Conservation (phyloP, 495 filamentous ascomycete genomes). For the Xylaria intraflava region DNA sequence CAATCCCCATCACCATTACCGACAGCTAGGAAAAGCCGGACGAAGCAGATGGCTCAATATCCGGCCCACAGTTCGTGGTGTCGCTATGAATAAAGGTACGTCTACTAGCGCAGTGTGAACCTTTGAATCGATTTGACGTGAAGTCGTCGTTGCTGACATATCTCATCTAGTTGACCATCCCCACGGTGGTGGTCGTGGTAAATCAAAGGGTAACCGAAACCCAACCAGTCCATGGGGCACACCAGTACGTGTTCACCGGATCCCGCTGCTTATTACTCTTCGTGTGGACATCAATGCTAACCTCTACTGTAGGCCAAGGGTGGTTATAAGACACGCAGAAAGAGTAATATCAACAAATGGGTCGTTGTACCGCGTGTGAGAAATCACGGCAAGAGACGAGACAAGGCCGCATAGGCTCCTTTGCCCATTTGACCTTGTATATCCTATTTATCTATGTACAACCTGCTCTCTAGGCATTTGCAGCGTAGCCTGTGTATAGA, state of each 20-base stretch:
- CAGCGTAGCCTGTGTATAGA: constrained; percentile 20
- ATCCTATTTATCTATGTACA: constrained; percentile 25
- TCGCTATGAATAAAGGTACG: constrained; percentile 93
- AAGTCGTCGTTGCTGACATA: constrained; percentile 20
- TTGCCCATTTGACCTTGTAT: constrained; percentile 10
- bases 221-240: constrained; percentile 94
- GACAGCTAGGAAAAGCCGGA: constrained; percentile 90
- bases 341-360: constrained; percentile 69
- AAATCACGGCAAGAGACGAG: constrained; percentile 66
- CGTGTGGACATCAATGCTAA: constrained; percentile 25
- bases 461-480: constrained; percentile 12
- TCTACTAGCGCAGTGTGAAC: background rate
- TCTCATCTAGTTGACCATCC: constrained; percentile 67
- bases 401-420: constrained; percentile 35
- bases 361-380: constrained; percentile 67
- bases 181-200: constrained; percentile 96
- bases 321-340: constrained; percentile 87
- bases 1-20: constrained; percentile 83
- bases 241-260: constrained; percentile 58
- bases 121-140: background rate
- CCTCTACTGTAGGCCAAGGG: constrained; percentile 66
- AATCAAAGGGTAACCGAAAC: constrained; percentile 94
- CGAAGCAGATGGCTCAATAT: constrained; percentile 88
- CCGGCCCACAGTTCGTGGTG: constrained; percentile 86
- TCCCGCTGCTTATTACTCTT: background rate